Conservation (phyloP, 495 filamentous ascomycete genomes). For the Tuber umbilicatum region DNA sequence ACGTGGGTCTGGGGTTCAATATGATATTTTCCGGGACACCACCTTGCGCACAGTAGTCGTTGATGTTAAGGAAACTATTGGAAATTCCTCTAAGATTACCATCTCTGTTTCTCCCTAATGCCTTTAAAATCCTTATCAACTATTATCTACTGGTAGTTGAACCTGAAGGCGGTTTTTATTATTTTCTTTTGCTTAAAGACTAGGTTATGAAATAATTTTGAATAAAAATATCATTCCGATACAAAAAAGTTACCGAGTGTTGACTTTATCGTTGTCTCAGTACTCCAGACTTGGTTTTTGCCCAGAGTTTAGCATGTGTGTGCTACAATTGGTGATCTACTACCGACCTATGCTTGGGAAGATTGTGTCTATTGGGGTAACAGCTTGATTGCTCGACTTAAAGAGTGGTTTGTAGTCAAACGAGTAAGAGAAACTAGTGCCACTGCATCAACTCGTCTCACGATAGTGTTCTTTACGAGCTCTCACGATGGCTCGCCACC, state of each 20-base stretch:
- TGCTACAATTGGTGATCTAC: not conserved
- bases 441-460: not conserved
- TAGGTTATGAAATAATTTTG: not conserved
- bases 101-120: constrained; percentile 10
- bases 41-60: constrained; percentile 11
- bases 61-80: constrained; percentile 17
- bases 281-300: not conserved
- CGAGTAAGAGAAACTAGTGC: not conserved
- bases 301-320: not conserved
- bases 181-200: not conserved
- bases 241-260: not conserved
- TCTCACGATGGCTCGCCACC: no score
- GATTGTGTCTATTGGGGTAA: not conserved
- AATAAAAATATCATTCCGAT: not conserved
- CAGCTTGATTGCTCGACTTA: not conserved
- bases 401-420: not conserved
- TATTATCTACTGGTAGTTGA: not conserved
- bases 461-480: not conserved
- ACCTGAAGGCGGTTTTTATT: not conserved
- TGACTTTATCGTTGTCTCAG: not conserved
- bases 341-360: not conserved
- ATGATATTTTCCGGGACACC: constrained; percentile 7
- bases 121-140: not conserved
- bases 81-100: constrained; percentile 4
- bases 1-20: constrained; percentile 11